Conservation (phyloP, 805 yeast genomes). For the Yamadazyma tumulicola region DNA sequence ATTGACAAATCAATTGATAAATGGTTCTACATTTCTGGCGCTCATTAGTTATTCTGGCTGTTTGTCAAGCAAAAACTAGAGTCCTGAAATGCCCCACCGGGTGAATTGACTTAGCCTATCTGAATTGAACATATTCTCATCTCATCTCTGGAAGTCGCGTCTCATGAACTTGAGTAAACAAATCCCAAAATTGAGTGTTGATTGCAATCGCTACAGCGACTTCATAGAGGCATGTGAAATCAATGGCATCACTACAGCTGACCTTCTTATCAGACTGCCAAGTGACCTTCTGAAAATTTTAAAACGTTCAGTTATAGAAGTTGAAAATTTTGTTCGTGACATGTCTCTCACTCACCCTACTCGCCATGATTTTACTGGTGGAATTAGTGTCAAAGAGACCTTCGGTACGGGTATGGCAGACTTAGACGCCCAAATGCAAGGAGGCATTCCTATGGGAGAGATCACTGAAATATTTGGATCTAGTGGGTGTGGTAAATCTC, state of each 20-base stretch:
- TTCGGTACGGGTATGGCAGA: constrained; percentile 23
- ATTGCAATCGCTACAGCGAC: constrained; percentile 12
- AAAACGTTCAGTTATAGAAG: constrained; percentile 25
- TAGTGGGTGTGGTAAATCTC: constrained; percentile 85
- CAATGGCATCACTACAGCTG: constrained; percentile 25
- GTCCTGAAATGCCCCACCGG: too few relatives aligned
- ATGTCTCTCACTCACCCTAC: too few relatives aligned
- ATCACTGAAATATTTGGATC: constrained; percentile 78
- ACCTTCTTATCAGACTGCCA: constrained; percentile 18
- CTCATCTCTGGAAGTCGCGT: neutral
- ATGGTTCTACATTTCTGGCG: constrained; percentile 97
- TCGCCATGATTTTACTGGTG: too few relatives aligned
- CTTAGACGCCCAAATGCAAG: constrained; percentile 25
- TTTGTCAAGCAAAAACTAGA: neutral
- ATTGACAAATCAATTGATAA: constrained; percentile 95
- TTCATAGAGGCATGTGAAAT: constrained; percentile 15
- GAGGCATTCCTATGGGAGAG: constrained; percentile 29
- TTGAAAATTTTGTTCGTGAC: constrained; percentile 21
- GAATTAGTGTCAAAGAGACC: too few relatives aligned
- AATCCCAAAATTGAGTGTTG: neutral
- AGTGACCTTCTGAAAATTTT: constrained; percentile 17
- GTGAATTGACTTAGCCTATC: too few relatives aligned
- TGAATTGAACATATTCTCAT: neutral
- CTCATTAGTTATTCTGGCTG: constrained; percentile 32
- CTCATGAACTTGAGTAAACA: constrained; percentile 6